A percentile compares a stretch with the other conserved stretches of the same genome.
phyloP scores from a whole-genome alignment of 2,329 filamentous ascomycete genomes.

The Clonostachys solani region DNA sequence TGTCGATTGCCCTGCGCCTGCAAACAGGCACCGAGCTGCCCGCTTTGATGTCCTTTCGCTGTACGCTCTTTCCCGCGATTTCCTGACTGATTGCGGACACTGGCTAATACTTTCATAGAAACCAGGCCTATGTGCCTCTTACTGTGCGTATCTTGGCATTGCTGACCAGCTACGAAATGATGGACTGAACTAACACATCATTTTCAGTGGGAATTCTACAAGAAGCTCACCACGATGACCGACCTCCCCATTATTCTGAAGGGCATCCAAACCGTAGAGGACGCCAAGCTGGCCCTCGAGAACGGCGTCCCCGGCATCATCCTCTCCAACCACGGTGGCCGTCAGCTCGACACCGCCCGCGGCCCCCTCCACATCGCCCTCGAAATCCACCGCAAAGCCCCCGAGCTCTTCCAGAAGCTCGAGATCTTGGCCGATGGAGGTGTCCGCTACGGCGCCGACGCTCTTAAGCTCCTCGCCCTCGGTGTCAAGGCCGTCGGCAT shows the following conservation, averaged over 20 bases:
- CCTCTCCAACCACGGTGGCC: conserved; percentile 66
- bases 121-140: no score
- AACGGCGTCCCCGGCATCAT: conserved; percentile 63
- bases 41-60: no score
- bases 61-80: no score
- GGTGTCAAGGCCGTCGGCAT: conserved; percentile 62
- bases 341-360: conserved; percentile 39
- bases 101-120: no score
- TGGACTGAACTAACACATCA: no score
- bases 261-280: conserved; percentile 18
- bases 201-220: no score
- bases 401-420: conserved; percentile 53
- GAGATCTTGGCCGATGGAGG: conserved; percentile 64
- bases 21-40: no score
- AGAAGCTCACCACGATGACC: conserved; percentile 16
- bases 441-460: conserved; percentile 59
- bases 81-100: no score
- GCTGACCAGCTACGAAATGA: no score
- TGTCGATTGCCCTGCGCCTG: no score
- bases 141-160: no score
- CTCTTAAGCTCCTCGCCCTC: conserved; percentile 63
- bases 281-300: conserved; percentile 40
- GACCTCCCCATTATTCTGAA: conserved; percentile 31
- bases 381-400: conserved; percentile 58
- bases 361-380: conserved; percentile 29